Evolutionary conservation across 2,329 filamentous ascomycete genomes (phyloP).

Genomic region (Ceratocystis cacaofunesta): DNA sequence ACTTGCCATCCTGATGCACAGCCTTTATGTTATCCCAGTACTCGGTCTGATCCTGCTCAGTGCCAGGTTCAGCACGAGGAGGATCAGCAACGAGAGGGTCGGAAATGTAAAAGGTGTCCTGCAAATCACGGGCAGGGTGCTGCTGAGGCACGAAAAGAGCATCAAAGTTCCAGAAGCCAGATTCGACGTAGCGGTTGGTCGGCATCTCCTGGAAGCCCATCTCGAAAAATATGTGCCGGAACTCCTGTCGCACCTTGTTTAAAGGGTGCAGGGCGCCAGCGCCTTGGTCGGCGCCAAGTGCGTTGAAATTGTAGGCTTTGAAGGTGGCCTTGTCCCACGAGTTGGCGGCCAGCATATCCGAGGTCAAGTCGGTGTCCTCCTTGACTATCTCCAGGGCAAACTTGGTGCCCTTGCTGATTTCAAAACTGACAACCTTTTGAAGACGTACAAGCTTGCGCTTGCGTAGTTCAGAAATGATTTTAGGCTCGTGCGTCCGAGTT

Average conservation of each 20-base stretch:
- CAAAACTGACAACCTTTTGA: slow-evolving; percentile 76
- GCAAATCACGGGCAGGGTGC: slow-evolving; percentile 89
- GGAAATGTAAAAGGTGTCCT: slow-evolving; percentile 97
- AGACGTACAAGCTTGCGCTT: slow-evolving; percentile 81
- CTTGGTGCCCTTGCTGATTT: slow-evolving; percentile 68
- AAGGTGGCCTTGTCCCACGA: slow-evolving; percentile 86
- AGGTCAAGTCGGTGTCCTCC: slow-evolving; percentile 89
- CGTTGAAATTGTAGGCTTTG: slow-evolving; percentile 67
- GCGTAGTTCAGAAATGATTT: slow-evolving; percentile 65
- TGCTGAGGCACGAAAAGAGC: slow-evolving; percentile 93
- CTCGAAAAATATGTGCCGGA: slow-evolving; percentile 97
- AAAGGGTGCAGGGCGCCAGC: slow-evolving; percentile 52
- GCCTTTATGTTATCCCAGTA: slow-evolving; percentile 81
- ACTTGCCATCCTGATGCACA: slow-evolving; percentile 84
- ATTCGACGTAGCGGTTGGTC: slow-evolving; percentile 83
- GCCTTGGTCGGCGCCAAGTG: slow-evolving; percentile 45
- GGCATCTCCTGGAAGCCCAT: slow-evolving; percentile 99
- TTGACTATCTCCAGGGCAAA: slow-evolving; percentile 79
- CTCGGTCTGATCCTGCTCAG: slow-evolving; percentile 43
- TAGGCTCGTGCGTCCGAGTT: slow-evolving; percentile 56
- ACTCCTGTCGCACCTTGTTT: slow-evolving; percentile 91
- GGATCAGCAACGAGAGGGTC: slow-evolving; percentile 66
- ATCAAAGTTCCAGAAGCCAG: slow-evolving; percentile 98
- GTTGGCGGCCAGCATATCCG: slow-evolving; percentile 76
- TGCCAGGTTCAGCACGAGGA: slow-evolving; percentile 40